Base-by-base conservation (phyloP, 2,329 filamentous ascomycete species). In the Ceratocystis papillata region DNA sequence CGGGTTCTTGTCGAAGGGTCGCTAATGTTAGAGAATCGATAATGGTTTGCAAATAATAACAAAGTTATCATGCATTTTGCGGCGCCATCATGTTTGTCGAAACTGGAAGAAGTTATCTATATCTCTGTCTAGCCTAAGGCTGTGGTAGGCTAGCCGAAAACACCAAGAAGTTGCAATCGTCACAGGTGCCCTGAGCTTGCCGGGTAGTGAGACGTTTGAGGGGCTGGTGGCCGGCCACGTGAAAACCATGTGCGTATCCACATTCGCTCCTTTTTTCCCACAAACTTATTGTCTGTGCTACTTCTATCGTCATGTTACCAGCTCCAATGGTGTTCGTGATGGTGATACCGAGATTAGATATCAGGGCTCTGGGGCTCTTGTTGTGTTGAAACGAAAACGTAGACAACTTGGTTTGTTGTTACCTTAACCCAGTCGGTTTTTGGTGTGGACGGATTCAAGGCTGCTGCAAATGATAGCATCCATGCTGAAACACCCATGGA, bases 151-250 rank as follows among this genome's bases (percentile, higher is more conserved):
- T 33, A 59, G 55, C 28, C 55, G 55, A 59, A 59, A 59, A 59
- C 55, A 59, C 55, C 55, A 59, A 59, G 55, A 59, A n/a, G 55
- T 59, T 30, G 17, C 55, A 59, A 30, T 33, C 30, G 55, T 59
- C 55, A 59, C 55, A 59, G 55, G 33, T 33, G 55, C 17, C 12
- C 30, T 17, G 17, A 37, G 30, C 25, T 25, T 53, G 48, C 33
- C 33, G 28, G 37, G 55, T 37, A 30, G 55, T 59, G 55, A 59
- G 55, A 59, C 55, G 55, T 59, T 37, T 37, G 55, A 37, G 17
- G 30, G 55, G 55, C 55, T n/a, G 7, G n/a, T n/a, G 55, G 55
- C 55, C 17, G n/a, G 17, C 55, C 55, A 59, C 28, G 55, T 59
- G 55, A 30, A 59, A 59, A 5, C 55, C 55, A 59, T 59, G 28